phyloP scores from a whole-genome alignment of 2,329 filamentous ascomycete species.

The Trichoderma sp. region DNA sequence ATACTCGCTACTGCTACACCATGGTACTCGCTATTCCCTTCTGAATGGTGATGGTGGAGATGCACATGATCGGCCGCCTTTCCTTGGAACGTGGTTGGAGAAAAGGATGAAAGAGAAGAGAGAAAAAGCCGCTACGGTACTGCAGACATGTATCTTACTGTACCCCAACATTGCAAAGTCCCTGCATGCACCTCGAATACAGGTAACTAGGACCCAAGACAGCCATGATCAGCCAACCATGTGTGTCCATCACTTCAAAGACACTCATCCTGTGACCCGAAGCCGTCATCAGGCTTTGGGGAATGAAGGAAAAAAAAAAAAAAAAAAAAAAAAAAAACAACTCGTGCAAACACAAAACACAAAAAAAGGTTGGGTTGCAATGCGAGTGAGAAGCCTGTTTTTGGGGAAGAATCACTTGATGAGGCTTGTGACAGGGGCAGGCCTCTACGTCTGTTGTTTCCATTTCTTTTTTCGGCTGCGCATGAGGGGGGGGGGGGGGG shows the following conservation, averaged over 20 bases:
- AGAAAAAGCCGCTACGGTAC: background rate
- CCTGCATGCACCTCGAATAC: background rate
- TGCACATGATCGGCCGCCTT: slow-evolving; percentile 11
- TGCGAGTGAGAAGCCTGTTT: background rate
- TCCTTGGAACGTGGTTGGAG: background rate
- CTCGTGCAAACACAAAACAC: background rate
- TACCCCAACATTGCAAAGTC: background rate
- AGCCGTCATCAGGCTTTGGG: background rate
- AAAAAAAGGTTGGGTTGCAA: background rate
- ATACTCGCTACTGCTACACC: background rate
- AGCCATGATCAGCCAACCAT: background rate
- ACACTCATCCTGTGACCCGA: slow-evolving; percentile 8
- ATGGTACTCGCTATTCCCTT: background rate
- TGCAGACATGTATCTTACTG: background rate
- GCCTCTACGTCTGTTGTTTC: background rate
- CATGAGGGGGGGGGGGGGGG: background rate
- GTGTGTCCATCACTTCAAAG: background rate
- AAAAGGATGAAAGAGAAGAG: background rate
- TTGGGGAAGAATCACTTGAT: background rate
- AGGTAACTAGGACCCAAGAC: background rate
- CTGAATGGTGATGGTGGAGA: slow-evolving; percentile 1
- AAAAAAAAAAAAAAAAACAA: background rate
- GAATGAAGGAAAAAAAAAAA: background rate
- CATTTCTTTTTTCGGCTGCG: background rate
- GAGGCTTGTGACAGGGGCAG: background rate